phyloP scores from a whole-genome alignment of 495 filamentous ascomycete genomes.

The Platismatia glauca region DNA sequence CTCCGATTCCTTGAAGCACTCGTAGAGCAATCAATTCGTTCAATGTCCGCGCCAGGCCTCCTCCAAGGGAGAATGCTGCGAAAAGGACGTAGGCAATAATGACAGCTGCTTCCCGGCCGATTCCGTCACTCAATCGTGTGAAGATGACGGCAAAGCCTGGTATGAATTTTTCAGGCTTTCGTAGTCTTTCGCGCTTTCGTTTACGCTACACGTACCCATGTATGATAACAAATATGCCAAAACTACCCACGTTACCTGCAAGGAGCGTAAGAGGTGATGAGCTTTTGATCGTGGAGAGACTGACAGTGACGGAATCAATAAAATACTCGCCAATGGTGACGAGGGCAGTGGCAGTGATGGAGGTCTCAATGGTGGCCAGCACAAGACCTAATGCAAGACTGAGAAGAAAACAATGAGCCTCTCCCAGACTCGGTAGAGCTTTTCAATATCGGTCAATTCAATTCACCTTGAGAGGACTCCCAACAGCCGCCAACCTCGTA shows the following conservation, averaged over 20 bases:
- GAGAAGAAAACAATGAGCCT: background rate
- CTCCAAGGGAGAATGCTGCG: slow-evolving; percentile 45
- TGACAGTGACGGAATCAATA: slow-evolving; percentile 5
- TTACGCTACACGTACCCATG: background rate
- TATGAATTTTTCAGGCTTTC: background rate
- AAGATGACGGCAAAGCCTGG: slow-evolving; percentile 32
- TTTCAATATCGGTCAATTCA: background rate
- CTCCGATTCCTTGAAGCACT: slow-evolving; percentile 37
- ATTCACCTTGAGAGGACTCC: slow-evolving; percentile 8
- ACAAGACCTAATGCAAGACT: slow-evolving; percentile 13
- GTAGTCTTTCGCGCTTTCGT: background rate
- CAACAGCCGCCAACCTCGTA: slow-evolving; percentile 8
- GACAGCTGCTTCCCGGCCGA: slow-evolving; percentile 43
- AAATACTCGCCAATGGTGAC: slow-evolving; percentile 17
- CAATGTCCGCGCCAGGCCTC: slow-evolving; percentile 39
- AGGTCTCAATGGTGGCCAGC: slow-evolving; percentile 13
- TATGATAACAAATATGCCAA: too few relatives aligned
- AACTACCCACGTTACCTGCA: slow-evolving; percentile 20
- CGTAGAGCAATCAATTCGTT: slow-evolving; percentile 38
- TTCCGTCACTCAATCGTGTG: slow-evolving; percentile 43
- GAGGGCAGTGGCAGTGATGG: slow-evolving; percentile 15
- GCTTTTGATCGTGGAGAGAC: background rate
- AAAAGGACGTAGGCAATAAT: slow-evolving; percentile 42
- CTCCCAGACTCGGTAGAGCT: background rate
- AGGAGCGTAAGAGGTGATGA: background rate